Base-by-base conservation (phyloP, 176 grass and related monocot genomes). In the Carex kokanica region DNA sequence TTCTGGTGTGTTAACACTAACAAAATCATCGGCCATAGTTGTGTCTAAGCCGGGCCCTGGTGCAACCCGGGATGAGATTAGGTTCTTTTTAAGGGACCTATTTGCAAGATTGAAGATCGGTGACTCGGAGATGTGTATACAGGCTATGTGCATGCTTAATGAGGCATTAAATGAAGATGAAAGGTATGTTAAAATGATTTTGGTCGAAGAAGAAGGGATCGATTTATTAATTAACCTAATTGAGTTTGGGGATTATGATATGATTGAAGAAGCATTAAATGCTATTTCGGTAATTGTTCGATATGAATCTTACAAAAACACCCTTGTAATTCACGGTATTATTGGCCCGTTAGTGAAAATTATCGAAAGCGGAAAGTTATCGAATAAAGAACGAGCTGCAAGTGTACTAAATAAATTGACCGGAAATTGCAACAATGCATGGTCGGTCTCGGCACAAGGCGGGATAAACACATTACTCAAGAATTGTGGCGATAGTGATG, bases 41-140 rank as follows among this genome's bases (percentile, higher is more conserved):
- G 89, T 93, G 38, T 89, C 93, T 21, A 86, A 87, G 2, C 93
- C 97, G 0, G 40, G 84, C 32, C 53, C 78, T 7, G 88, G 89
- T 0, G 93, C 97, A 10, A 41, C 78, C 63, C 86, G 86, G 29
- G 97, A 99, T 24, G 93, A 93, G 79, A 78, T 93, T 88, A 82
- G 85, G 83, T 99, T 99, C 91, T 96, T 95, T 79, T 74, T 93
- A 73, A 90, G 86, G 34, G 97, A 99, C 86, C 83, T 99, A 60
- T 81, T 99, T 74, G 84, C 88, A 24, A 68, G 97, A 77, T 75
- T 90, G 68, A 78, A 90, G 72, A 88, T 85, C 2, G 93, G 89
- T 11, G 86, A 83, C 61, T 68, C 60, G n/a, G 86, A 90, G 86
- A 93, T 99, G 88, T 64, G 85, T 43, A 53, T 84, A 55, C 79